Evolutionary conservation across 202 grass and related monocot genomes (phyloP), one percentile per base, ranked within the genome.

Genomic region (Digitaria exilis): DNA sequence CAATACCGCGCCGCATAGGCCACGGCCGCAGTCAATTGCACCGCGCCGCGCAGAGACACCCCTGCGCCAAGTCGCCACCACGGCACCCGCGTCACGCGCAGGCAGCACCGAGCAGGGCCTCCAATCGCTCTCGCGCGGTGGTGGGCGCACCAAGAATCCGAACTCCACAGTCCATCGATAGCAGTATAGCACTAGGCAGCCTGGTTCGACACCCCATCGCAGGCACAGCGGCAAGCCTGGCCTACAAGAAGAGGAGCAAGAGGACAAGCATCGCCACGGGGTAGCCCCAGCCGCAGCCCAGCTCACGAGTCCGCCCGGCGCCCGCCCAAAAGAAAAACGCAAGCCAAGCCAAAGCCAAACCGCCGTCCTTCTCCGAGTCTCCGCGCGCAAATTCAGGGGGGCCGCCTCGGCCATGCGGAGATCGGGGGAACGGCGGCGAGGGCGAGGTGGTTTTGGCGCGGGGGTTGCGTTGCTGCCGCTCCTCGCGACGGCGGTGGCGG

Each of bases 241-340:
- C 67, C 74, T 70, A 49, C 39, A 19, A 41, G 18, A 37, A 28
- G n/a, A n/a, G n/a, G 77, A 17, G 65, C 73, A 45, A 77, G 21
- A 32, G 42, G 69, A 76, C 82, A 85, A 85, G 75, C 0, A 4
- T 69, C 86, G 65, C 77, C 82, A 57, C 82, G n/a, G 76, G 62
- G 62, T 62, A 80, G 65, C 76, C 56, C 21, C 54, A 32, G 71
- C 62, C 19, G 28, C 3, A 1, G 2, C 42, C 44, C 26, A 22
- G 9, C 12, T 52, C 46, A 54, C 70, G 70, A 15, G n/a, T n/a
- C n/a, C n/a, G n/a, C n/a, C n/a, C n/a, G n/a, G n/a, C n/a, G 29
- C 70, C 46, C 45, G 45, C 5, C 76, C 46, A 29, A 19, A 52
- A 71, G 52, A 51, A 22, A 66, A n/a, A n/a, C 63, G 32, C 84